Conservation (phyloP, 1,284 basidiomycete species). For the Leucoagaricus sp. region DNA sequence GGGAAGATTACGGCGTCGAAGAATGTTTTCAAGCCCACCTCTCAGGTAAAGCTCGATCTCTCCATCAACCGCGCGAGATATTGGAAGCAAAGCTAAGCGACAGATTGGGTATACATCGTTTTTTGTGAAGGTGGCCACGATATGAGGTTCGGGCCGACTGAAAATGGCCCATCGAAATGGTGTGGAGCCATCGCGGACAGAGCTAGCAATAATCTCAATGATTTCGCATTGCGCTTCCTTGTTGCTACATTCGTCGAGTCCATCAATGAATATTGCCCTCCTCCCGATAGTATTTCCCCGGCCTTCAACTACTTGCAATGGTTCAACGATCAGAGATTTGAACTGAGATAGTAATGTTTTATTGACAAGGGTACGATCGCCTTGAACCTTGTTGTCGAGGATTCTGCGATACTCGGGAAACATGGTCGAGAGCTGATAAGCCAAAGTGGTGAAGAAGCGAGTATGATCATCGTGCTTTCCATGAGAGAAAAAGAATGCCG, state of each 20-base stretch:
- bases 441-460: slow-evolving; percentile 7
- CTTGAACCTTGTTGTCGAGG: not conserved
- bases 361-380: not conserved
- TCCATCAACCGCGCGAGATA: not conserved
- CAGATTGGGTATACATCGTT: not conserved
- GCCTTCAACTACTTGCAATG: not conserved
- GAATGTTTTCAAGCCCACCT: slow-evolving; percentile 1
- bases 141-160: slow-evolving; percentile 11
- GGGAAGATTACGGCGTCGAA: not conserved
- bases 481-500: not conserved
- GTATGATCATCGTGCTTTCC: not conserved
- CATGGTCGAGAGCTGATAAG: slow-evolving; percentile 6
- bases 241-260: slow-evolving; percentile 15
- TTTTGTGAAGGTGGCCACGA: not conserved
- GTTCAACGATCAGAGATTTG: not conserved
- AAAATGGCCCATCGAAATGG: slow-evolving; percentile 3
- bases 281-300: not conserved
- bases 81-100: not conserved
- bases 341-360: not conserved
- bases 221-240: slow-evolving; percentile 4
- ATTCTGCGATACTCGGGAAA: not conserved
- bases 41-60: slow-evolving; percentile 11
- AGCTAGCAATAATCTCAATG: not conserved
- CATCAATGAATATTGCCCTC: slow-evolving; percentile 13
- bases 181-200: not conserved